Evolutionary conservation across 108 stramenopile genomes (phyloP).

Genomic region (Cafeteria roenbergensis): DNA sequence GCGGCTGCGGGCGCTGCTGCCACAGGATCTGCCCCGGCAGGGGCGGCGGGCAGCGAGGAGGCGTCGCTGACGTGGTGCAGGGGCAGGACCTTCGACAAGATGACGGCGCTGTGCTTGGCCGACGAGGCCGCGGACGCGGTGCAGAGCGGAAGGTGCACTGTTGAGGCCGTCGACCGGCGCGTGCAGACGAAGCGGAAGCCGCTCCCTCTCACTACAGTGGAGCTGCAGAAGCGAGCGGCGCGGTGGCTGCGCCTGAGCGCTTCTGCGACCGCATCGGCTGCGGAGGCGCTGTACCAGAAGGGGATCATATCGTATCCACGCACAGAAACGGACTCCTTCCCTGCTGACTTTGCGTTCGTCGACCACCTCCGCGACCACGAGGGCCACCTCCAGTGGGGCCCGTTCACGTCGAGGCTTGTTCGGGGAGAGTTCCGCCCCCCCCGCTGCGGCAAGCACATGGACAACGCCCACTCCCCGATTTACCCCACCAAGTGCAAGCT

Average conservation of each 20-base stretch:
- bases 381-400: slow-evolving; percentile 37
- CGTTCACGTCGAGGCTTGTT: slow-evolving; percentile 30
- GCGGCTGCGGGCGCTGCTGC: not conserved
- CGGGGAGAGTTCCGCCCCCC: slow-evolving; percentile 30
- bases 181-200: slow-evolving; percentile 64
- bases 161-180: slow-evolving; percentile 51
- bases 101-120: slow-evolving; percentile 52
- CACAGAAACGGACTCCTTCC: slow-evolving; percentile 89
- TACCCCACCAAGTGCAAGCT: slow-evolving; percentile 80
- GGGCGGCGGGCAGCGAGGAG: slow-evolving; percentile 6
- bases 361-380: slow-evolving; percentile 45
- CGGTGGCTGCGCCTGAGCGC: slow-evolving; percentile 67
- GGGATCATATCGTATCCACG: slow-evolving; percentile 87
- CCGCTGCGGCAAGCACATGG: slow-evolving; percentile 59
- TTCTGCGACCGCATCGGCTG: slow-evolving; percentile 77
- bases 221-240: slow-evolving; percentile 84
- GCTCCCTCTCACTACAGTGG: slow-evolving; percentile 82
- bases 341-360: slow-evolving; percentile 66
- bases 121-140: slow-evolving; percentile 68
- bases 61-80: slow-evolving; percentile 65
- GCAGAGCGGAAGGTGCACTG: slow-evolving; percentile 44
- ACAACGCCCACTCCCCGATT: slow-evolving; percentile 96
- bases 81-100: slow-evolving; percentile 66
- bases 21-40: slow-evolving; percentile 59
- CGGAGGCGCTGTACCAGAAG: slow-evolving; percentile 78